Conservation (phyloP, 495 filamentous ascomycete genomes). For the Chaetomidium leptoderma region DNA sequence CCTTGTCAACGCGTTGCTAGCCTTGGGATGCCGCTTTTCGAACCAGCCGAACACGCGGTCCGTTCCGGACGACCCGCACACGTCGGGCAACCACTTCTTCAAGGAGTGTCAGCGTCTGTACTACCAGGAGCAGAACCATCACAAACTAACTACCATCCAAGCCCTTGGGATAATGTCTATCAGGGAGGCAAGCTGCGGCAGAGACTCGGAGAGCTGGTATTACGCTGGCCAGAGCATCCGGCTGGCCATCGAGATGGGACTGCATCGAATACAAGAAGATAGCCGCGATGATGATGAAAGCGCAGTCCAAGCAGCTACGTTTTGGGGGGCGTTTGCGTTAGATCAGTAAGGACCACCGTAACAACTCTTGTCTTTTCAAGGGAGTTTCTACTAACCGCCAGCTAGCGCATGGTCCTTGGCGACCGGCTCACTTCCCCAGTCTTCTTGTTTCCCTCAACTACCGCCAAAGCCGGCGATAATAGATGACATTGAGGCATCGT, state of each 20-base stretch:
- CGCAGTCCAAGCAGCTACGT: conserved; percentile 63
- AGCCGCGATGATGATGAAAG: conserved; percentile 49
- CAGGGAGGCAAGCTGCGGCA: conserved; percentile 58
- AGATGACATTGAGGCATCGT: conserved; percentile 48
- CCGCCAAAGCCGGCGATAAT: conserved; percentile 55
- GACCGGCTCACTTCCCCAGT: conserved; percentile 59
- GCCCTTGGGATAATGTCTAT: conserved; percentile 72
- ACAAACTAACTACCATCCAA: conserved; percentile 70
- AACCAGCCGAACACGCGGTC: conserved; percentile 58
- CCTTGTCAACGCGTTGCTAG: conserved; percentile 70
- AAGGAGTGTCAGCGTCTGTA: conserved; percentile 59
- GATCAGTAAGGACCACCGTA: conserved; percentile 55
- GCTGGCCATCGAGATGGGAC: conserved; percentile 62
- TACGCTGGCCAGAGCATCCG: conserved; percentile 63
- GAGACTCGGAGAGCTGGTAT: conserved; percentile 63
- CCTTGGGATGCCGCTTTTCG: conserved; percentile 70
- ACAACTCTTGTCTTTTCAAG: neutral
- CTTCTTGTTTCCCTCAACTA: conserved; percentile 52
- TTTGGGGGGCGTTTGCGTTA: conserved; percentile 66
- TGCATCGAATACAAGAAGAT: conserved; percentile 48
- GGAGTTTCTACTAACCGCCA: neutral
- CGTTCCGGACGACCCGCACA: conserved; percentile 56
- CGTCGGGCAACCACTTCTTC: conserved; percentile 71
- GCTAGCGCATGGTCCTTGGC: conserved; percentile 59
- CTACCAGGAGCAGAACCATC: conserved; percentile 51